Percentiles rank a stretch among this genome's conserved stretches.
Conservation (phyloP, 1,139 yeast genomes). For the Taphrina betulina region DNA sequence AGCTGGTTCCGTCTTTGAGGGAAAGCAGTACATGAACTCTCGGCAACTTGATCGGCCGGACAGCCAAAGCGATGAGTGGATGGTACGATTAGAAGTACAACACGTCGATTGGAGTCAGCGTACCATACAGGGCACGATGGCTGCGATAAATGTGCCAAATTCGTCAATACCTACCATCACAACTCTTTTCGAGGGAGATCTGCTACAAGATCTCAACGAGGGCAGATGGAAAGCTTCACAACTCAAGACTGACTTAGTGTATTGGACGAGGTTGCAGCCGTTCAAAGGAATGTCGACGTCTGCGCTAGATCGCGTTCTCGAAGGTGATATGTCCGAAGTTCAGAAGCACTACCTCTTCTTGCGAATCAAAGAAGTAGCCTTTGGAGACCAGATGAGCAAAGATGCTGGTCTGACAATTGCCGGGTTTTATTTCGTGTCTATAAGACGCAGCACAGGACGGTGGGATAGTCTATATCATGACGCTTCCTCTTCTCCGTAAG, state of each 20-base stretch:
- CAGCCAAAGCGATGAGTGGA: constrained; percentile 1
- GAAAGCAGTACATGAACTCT: not conserved
- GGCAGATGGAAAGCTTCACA: constrained; percentile 3
- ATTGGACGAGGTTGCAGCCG: constrained; percentile 5
- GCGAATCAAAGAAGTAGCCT: not conserved
- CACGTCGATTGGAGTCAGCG: not conserved
- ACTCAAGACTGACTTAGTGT: constrained; percentile 1
- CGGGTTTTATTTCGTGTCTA: constrained; percentile 2
- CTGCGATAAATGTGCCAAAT: constrained; percentile 5
- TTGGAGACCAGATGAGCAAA: constrained; percentile 3
- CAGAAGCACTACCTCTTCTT: not conserved
- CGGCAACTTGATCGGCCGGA: not conserved
- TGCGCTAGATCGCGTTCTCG: not conserved
- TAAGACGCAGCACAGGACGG: not conserved
- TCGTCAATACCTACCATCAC: not conserved
- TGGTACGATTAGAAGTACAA: not conserved
- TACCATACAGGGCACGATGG: not conserved
- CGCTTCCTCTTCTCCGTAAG: constrained; percentile 4
- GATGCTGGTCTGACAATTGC: constrained; percentile 5
- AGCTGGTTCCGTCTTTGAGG: constrained; percentile 1
- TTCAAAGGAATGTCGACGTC: not conserved
- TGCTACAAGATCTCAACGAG: not conserved
- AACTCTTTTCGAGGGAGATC: constrained; percentile 1
- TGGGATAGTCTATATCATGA: constrained; percentile 4
- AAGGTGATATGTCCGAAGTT: not conserved